phyloP scores from a whole-genome alignment of 345 rosid genomes.

The Euphorbia lathyris region DNA sequence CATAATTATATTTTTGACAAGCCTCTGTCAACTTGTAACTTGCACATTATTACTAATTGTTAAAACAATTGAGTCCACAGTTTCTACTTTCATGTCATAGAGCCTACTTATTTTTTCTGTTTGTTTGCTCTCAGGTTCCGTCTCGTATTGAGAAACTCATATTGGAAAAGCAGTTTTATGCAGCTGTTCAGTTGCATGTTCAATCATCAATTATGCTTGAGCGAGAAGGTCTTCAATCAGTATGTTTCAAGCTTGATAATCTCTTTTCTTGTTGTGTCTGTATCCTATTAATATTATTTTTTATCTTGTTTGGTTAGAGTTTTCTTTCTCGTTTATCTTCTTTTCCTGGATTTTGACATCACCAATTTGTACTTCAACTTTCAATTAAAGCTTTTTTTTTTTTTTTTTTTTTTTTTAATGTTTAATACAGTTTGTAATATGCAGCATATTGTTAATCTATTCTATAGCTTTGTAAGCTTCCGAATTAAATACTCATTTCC shows the following conservation, averaged over 20 bases:
- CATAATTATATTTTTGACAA: background rate
- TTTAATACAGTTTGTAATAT: background rate
- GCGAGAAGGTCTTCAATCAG: constrained; percentile 96
- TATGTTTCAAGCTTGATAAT: constrained; percentile 29
- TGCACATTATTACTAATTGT: background rate
- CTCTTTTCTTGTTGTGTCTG: background rate
- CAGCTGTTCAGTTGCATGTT: constrained; percentile 80
- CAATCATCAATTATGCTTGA: constrained; percentile 92
- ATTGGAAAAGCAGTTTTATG: constrained; percentile 82
- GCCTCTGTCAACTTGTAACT: background rate
- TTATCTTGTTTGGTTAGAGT: background rate
- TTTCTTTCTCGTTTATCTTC: constrained; percentile 2
- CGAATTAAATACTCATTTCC: background rate
- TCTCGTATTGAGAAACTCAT: constrained; percentile 87
- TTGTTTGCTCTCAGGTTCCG: constrained; percentile 57
- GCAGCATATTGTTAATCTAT: background rate
- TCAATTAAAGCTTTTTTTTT: background rate
- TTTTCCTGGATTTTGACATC: constrained; percentile 2
- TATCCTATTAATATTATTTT: background rate
- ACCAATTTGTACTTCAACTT: background rate
- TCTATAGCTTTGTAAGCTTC: background rate
- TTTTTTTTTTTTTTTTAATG: background rate
- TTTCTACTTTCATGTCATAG: constrained; percentile 3
- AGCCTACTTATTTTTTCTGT: background rate
- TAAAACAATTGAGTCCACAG: background rate